These are phyloP conservation scores for Diplogelasinospora grovesii DNA, from an alignment of 495 filamentous ascomycete genomes.

Conservation along the genomic window DNA sequence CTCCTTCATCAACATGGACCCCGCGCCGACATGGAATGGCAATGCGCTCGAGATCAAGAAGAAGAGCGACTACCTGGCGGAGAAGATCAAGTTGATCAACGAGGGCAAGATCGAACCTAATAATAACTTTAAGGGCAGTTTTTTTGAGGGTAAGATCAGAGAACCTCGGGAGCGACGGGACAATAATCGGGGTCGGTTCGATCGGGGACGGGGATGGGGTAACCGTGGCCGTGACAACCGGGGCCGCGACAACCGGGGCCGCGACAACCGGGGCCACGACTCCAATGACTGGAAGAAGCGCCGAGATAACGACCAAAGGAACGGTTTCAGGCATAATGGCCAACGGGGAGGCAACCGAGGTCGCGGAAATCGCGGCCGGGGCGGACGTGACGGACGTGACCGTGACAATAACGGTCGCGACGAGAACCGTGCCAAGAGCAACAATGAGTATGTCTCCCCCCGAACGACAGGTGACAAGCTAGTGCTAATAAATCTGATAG, in stretches of 20 bases:
- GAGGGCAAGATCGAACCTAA: conserved; percentile 60
- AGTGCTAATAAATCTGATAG: conserved; percentile 22
- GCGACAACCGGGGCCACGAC: conserved; percentile 26
- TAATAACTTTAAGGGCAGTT: conserved; percentile 13
- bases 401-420: conserved; percentile 28
- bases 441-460: conserved; percentile 19
- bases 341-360: conserved; percentile 35
- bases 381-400: conserved; percentile 30
- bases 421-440: conserved; percentile 17
- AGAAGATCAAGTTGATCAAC: conserved; percentile 70
- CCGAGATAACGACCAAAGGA: conserved; percentile 57
- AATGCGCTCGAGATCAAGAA: conserved; percentile 66
- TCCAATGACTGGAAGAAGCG: conserved; percentile 63
- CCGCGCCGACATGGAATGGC: conserved; percentile 77
- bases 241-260: conserved; percentile 27
- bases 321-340: conserved; percentile 51
- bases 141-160: conserved; percentile 32
- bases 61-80: conserved; percentile 80
- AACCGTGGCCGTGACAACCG: conserved; percentile 27
- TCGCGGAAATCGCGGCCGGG: conserved; percentile 36
- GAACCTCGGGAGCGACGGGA: conserved; percentile 3
- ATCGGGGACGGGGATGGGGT: no score
- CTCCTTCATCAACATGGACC: conserved; percentile 68
- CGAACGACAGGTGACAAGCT: no score
- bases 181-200: no score